Percentiles rank a stretch among this genome's conserved stretches.
Evolutionary conservation across 2,329 filamentous ascomycete genomes (phyloP).

Genomic region (Periglandula ipomoeae): DNA sequence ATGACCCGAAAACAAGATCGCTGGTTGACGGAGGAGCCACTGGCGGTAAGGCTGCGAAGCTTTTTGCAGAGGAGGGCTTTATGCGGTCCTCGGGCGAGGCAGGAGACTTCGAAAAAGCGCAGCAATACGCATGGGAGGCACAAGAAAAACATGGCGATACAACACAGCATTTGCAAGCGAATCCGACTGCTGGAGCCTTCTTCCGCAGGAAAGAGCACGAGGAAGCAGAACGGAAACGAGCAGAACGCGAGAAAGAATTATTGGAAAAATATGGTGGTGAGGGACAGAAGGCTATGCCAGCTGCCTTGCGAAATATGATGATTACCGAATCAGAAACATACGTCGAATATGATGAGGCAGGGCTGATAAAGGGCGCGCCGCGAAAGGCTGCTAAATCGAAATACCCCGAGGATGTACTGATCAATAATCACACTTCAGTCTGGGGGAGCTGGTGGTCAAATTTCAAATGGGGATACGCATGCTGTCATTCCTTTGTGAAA

Average conservation of each 20-base stretch:
- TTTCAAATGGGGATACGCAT: slow-evolving; percentile 93
- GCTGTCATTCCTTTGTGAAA: slow-evolving; percentile 87
- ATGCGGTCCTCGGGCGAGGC: slow-evolving; percentile 84
- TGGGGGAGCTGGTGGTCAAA: slow-evolving; percentile 98
- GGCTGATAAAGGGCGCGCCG: slow-evolving; percentile 78
- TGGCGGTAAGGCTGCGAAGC: slow-evolving; percentile 66
- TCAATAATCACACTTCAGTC: slow-evolving; percentile 85
- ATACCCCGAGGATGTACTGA: slow-evolving; percentile 77
- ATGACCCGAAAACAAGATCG: slow-evolving; percentile 90
- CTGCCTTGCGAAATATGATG: slow-evolving; percentile 54
- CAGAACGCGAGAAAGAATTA: slow-evolving; percentile 59
- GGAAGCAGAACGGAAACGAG: slow-evolving; percentile 60
- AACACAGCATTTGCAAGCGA: slow-evolving; percentile 84
- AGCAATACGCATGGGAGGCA: slow-evolving; percentile 88
- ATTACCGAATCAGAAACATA: slow-evolving; percentile 78
- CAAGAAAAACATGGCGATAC: slow-evolving; percentile 76
- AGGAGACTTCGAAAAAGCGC: slow-evolving; percentile 81
- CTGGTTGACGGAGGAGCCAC: slow-evolving; percentile 81
- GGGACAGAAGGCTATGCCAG: slow-evolving; percentile 45
- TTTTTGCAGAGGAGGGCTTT: slow-evolving; percentile 91
- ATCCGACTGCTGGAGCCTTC: slow-evolving; percentile 86
- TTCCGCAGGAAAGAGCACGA: slow-evolving; percentile 70
- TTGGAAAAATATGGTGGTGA: slow-evolving; percentile 75
- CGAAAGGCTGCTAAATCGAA: slow-evolving; percentile 75
- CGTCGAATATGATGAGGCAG: slow-evolving; percentile 89